Conservation (phyloP, 1,284 basidiomycete species). For the Porodaedalea pini region DNA sequence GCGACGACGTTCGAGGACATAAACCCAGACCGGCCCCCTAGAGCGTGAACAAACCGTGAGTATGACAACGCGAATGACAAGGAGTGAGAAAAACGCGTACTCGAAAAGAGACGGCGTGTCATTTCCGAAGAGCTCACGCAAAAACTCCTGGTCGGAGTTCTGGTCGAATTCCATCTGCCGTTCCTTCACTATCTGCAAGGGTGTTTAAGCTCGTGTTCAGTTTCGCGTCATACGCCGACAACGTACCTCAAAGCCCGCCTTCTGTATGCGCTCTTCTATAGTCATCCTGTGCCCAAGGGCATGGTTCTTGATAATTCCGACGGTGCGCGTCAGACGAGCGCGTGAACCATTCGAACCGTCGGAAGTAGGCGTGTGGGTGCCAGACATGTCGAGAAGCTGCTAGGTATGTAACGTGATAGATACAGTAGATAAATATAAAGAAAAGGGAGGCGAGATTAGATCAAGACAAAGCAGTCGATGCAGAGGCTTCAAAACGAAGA, state of each 20-base stretch:
- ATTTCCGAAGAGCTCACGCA: slow-evolving; percentile 72
- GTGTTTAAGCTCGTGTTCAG: background rate
- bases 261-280: slow-evolving; percentile 69
- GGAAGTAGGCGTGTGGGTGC: slow-evolving; percentile 15
- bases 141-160: slow-evolving; percentile 70
- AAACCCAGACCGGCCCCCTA: slow-evolving; percentile 82
- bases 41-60: slow-evolving; percentile 7
- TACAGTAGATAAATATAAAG: background rate
- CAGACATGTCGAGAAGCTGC: slow-evolving; percentile 12
- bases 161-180: slow-evolving; percentile 79
- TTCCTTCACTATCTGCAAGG: slow-evolving; percentile 71
- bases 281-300: slow-evolving; percentile 67
- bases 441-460: background rate
- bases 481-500: background rate
- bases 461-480: background rate
- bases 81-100: slow-evolving; percentile 35
- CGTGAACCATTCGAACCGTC: slow-evolving; percentile 10
- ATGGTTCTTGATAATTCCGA: slow-evolving; percentile 76
- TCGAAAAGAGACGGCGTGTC: slow-evolving; percentile 69
- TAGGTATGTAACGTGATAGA: background rate
- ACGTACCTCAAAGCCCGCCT: slow-evolving; percentile 72
- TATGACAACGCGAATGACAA: slow-evolving; percentile 5
- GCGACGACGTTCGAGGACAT: slow-evolving; percentile 73
- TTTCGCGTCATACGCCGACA: background rate
- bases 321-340: slow-evolving; percentile 49